Conservation (phyloP, 2,329 filamentous ascomycete genomes). For the Neofusicoccum laricinum region DNA sequence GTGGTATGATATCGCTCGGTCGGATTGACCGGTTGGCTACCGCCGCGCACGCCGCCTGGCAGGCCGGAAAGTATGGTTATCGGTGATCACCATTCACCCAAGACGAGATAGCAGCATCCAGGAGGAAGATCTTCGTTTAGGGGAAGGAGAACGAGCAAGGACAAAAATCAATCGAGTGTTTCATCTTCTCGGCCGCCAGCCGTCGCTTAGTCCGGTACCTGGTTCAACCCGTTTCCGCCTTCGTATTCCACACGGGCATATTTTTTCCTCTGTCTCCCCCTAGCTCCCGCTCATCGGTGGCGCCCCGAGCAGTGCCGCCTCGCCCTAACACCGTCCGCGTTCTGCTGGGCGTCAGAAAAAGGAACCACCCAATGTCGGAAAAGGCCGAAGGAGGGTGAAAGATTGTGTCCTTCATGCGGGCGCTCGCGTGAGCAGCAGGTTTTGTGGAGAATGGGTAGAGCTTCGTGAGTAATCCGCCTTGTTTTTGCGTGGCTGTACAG, state of each 20-base stretch:
- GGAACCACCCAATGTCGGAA: background rate
- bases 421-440: background rate
- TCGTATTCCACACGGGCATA: background rate
- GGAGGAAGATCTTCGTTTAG: background rate
- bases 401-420: background rate
- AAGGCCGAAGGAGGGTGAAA: background rate
- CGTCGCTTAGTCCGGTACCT: background rate
- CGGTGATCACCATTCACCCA: background rate
- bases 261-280: background rate
- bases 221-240: background rate
- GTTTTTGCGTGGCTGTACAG: background rate
- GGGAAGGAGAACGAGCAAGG: too few relatives aligned
- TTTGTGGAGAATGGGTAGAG: background rate
- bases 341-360: background rate
- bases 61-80: background rate
- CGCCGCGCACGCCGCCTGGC: slow-evolving; percentile 1
- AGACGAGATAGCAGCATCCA: background rate
- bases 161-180: background rate
- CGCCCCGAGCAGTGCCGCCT: background rate
- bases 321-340: background rate
- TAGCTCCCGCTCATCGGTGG: background rate
- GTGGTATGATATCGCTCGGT: background rate
- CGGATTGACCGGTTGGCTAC: background rate
- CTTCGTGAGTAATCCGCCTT: background rate
- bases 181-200: background rate